These are phyloP conservation scores for Brassica cretica DNA, from an alignment of 345 rosid species.

Conservation along the genomic window DNA sequence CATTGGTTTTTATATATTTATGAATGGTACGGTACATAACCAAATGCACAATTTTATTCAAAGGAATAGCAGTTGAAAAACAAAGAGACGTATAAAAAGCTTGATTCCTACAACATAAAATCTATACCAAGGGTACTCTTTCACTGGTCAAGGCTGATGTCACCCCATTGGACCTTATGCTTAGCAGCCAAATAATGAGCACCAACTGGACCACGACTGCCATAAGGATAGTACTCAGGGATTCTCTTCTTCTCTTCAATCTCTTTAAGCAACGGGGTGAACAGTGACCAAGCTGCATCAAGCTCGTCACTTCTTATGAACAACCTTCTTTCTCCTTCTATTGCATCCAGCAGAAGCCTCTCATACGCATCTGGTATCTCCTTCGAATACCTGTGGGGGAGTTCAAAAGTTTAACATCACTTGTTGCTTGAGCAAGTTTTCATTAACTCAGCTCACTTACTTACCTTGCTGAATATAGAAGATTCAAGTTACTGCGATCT, in stretches of 20 bases:
- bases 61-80: no score
- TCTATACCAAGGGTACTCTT: conserved; percentile 5
- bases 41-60: not conserved
- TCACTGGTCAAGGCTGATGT: conserved; percentile 63
- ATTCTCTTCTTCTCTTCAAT: conserved; percentile 72
- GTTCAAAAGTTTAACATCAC: not conserved
- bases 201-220: conserved; percentile 98
- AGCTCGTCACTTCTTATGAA: conserved; percentile 97
- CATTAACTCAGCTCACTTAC: not conserved
- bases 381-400: conserved; percentile 64
- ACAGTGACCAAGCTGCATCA: conserved; percentile 91
- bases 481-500: conserved; percentile 86
- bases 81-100: conserved; percentile 10
- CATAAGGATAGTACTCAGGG: conserved; percentile 92
- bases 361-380: conserved; percentile 99
- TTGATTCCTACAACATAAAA: conserved; percentile 21
- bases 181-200: conserved; percentile 97
- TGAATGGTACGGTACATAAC: conserved; percentile 11
- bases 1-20: not conserved
- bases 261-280: conserved; percentile 82
- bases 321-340: conserved; percentile 95
- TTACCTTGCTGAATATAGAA: conserved; percentile 89
- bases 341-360: conserved; percentile 91
- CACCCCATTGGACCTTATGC: conserved; percentile 95
- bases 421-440: not conserved